phyloP scores from a whole-genome alignment of 2,329 filamentous ascomycete genomes.

The Dactylella cylindrospora region DNA sequence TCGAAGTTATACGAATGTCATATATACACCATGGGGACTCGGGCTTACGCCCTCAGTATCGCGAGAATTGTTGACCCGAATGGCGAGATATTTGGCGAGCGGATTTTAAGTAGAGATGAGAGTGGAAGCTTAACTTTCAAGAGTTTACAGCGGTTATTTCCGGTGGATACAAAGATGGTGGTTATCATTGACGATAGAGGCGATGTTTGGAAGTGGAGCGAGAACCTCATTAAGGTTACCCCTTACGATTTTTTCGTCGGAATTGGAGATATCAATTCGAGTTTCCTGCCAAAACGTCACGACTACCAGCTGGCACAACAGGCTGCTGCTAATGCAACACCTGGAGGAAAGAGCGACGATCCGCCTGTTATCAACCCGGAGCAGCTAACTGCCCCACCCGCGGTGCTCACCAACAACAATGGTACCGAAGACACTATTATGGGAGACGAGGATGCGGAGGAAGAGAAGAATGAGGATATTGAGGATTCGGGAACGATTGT shows the following conservation, averaged over 20 bases:
- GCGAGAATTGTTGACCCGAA: conserved; percentile 90
- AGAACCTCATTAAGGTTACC: conserved; percentile 89
- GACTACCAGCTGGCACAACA: conserved; percentile 52
- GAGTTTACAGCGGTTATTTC: conserved; percentile 85
- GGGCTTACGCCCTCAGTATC: conserved; percentile 91
- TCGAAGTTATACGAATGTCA: conserved; percentile 87
- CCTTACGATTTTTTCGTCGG: conserved; percentile 98
- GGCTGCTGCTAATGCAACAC: conserved; percentile 13
- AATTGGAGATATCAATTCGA: conserved; percentile 97
- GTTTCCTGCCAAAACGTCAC: conserved; percentile 80
- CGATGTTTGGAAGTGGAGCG: conserved; percentile 92
- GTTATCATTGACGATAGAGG: conserved; percentile 97
- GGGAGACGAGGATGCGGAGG: conserved; percentile 45
- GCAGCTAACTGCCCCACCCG: conserved; percentile 38
- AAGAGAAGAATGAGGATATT: conserved; percentile 49
- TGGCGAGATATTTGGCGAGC: conserved; percentile 84
- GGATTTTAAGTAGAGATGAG: conserved; percentile 94
- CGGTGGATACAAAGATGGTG: conserved; percentile 97
- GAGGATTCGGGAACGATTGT: conserved; percentile 23
- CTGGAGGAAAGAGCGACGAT: conserved; percentile 14
- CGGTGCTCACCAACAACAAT: conserved; percentile 27
- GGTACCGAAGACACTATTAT: conserved; percentile 44
- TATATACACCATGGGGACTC: conserved; percentile 98
- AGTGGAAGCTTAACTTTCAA: conserved; percentile 92
- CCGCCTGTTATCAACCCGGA: conserved; percentile 45